Evolutionary conservation across 257 asterid species (phyloP).

Genomic region (Solanum ossicruentum): DNA sequence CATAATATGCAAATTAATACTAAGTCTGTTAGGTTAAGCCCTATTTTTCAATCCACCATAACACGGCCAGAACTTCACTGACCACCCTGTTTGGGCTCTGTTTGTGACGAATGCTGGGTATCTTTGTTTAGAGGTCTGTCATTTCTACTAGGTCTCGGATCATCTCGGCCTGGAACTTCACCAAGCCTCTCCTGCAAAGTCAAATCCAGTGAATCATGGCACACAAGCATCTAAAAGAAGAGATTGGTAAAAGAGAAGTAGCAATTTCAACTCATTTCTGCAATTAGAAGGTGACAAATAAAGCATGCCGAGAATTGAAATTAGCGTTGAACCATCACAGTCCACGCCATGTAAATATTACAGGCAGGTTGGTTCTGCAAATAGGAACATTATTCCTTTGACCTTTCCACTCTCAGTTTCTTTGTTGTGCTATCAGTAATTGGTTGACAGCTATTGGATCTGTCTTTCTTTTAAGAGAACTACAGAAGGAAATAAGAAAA

Average conservation of each 20-base stretch:
- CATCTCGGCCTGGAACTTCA: conserved; percentile 51
- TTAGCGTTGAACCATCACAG: background rate
- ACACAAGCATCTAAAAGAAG: background rate
- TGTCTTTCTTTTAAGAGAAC: background rate
- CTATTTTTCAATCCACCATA: conserved; percentile 14
- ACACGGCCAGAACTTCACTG: conserved; percentile 18
- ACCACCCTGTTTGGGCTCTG: conserved; percentile 13
- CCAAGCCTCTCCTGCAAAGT: conserved; percentile 61
- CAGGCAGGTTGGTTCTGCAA: background rate
- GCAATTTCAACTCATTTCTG: background rate
- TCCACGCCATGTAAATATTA: background rate
- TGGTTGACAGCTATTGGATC: background rate
- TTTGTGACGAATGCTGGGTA: conserved; percentile 18
- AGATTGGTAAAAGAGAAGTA: background rate
- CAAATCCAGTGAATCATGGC: background rate
- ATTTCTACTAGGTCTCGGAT: conserved; percentile 48
- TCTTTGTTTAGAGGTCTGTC: conserved; percentile 26
- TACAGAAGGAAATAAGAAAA: background rate
- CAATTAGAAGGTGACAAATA: background rate
- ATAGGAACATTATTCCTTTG: background rate
- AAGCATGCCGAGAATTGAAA: background rate
- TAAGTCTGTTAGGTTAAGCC: conserved; percentile 37
- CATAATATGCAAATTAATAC: conserved; percentile 25
- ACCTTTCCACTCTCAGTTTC: background rate
- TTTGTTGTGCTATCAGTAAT: background rate